phyloP scores from a whole-genome alignment of 192 early-diverging fungal genomes.

The Backusella mclennaniae region DNA sequence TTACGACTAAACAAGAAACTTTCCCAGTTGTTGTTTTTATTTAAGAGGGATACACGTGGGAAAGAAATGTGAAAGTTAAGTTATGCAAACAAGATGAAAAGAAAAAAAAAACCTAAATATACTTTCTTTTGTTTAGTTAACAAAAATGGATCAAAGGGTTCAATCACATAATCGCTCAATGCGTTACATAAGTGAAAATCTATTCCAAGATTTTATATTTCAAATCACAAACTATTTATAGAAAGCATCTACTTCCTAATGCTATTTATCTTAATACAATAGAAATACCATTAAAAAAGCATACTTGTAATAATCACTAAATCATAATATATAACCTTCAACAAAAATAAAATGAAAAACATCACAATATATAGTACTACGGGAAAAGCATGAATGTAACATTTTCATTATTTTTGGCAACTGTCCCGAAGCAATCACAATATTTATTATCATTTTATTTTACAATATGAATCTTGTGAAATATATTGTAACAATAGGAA shows the following conservation, averaged over 20 bases:
- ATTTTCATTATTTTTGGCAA: neutral
- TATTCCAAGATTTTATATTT: neutral
- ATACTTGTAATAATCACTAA: no score
- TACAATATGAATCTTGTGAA: no score
- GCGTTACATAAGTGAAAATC: neutral
- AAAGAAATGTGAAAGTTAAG: neutral
- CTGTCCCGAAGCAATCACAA: neutral
- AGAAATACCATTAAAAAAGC: no score
- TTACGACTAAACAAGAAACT: no score
- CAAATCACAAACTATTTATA: neutral
- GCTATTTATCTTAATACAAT: no score
- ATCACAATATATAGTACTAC: neutral
- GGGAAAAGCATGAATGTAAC: neutral
- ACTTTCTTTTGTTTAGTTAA: neutral
- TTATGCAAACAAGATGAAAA: neutral
- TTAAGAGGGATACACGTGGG: neutral
- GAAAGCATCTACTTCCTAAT: no score
- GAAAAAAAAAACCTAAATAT: neutral
- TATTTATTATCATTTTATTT: no score
- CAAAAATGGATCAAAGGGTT: slow-evolving; percentile 4
- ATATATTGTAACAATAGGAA: no score
- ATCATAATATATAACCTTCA: no score
- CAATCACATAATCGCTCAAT: neutral
- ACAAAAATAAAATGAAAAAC: neutral
- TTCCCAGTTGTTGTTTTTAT: neutral